Evolutionary conservation across 495 filamentous ascomycete species (phyloP).

Genomic region (Chaetomium cochliodes): DNA sequence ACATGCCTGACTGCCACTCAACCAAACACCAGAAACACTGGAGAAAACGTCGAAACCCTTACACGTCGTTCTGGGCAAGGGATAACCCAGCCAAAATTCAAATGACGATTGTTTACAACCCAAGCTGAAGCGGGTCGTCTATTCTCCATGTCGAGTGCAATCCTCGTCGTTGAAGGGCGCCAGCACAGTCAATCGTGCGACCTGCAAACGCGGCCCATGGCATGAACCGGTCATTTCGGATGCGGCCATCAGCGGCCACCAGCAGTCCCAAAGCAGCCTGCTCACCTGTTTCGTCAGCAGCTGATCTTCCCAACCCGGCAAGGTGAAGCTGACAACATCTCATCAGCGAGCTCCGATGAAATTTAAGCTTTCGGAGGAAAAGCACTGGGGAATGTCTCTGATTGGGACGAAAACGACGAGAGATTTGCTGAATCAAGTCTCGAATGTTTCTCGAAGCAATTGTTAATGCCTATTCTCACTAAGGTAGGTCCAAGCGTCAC

Average conservation of each 20-base stretch:
- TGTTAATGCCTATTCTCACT: neutral
- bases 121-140: neutral
- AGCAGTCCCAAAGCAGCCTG: neutral
- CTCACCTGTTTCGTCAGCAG: constrained; percentile 2
- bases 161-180: neutral
- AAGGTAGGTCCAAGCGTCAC: neutral
- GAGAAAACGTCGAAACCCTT: neutral
- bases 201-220: constrained; percentile 5
- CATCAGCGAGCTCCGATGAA: neutral
- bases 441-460: constrained; percentile 5
- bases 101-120: neutral
- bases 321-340: constrained; percentile 9
- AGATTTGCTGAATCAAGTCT: neutral
- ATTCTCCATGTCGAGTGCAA: neutral
- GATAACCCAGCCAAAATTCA: neutral
- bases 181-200: constrained; percentile 8
- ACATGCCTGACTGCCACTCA: neutral
- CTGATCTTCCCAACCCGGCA: constrained; percentile 4
- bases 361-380: neutral
- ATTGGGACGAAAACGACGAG: constrained; percentile 8
- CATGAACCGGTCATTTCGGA: constrained; percentile 5
- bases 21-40: constrained; percentile 8
- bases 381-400: neutral
- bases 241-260: constrained; percentile 1
- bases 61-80: too few relatives aligned